Conservation (phyloP, 495 filamentous ascomycete genomes). For the Friedmanniomyces simplex region DNA sequence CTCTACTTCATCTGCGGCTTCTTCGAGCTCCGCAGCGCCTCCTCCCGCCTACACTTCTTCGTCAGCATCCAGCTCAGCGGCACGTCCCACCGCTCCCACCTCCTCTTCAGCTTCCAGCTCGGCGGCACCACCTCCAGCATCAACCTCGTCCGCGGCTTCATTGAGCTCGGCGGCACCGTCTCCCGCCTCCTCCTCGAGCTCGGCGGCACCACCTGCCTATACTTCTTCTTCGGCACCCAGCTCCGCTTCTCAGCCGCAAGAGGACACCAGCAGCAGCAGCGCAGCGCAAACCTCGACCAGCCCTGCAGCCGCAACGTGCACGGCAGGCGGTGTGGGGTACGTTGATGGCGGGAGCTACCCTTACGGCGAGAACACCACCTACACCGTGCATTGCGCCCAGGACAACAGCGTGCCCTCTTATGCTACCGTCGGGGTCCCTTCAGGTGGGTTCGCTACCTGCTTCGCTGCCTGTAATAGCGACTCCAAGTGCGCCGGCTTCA, state of each 20-base stretch:
- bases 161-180: background rate
- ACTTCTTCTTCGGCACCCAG: background rate
- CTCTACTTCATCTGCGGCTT: background rate
- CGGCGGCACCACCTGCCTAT: background rate
- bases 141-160: background rate
- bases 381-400: constrained; percentile 8
- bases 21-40: background rate
- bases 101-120: too few species aligned
- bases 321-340: constrained; percentile 1
- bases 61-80: too few species aligned
- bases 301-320: background rate
- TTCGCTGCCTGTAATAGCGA: constrained; percentile 9
- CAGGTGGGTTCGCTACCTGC: constrained; percentile 9
- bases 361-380: background rate
- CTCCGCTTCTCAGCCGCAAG: background rate
- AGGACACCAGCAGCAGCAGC: background rate
- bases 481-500: constrained; percentile 12
- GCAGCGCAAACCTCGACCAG: background rate
- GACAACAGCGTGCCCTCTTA: background rate
- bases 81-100: too few species aligned
- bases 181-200: background rate
- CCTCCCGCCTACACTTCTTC: background rate
- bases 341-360: background rate
- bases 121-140: background rate
- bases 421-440: background rate